These are phyloP conservation scores for Tothia fuscella DNA, from an alignment of 2,329 filamentous ascomycete species.

Conservation along the genomic window DNA sequence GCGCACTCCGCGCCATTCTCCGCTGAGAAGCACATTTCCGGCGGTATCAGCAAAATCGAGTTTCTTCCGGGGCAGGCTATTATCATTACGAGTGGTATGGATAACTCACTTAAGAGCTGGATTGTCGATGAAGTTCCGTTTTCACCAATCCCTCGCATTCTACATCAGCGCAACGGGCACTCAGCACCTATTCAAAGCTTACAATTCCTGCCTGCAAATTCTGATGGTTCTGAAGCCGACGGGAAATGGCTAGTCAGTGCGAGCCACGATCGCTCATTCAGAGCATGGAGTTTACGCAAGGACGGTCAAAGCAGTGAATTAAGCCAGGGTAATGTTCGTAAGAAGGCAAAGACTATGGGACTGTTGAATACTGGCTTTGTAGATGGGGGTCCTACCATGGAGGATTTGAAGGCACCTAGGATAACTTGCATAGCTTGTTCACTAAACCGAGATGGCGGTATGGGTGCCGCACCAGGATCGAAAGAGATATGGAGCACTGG, in stretches of 20 bases:
- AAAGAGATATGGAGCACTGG: conserved; percentile 76
- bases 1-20: conserved; percentile 67
- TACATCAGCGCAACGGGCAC: conserved; percentile 82
- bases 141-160: conserved; percentile 68
- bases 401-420: conserved; percentile 73
- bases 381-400: conserved; percentile 52
- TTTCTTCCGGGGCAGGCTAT: conserved; percentile 85
- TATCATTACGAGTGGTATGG: conserved; percentile 76
- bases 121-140: conserved; percentile 91
- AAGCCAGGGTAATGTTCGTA: conserved; percentile 78
- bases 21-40: conserved; percentile 43
- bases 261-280: conserved; percentile 79
- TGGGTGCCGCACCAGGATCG: conserved; percentile 69
- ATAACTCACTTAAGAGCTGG: conserved; percentile 93
- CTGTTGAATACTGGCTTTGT: conserved; percentile 48
- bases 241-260: conserved; percentile 94
- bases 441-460: conserved; percentile 86
- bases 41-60: conserved; percentile 76
- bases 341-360: conserved; percentile 81
- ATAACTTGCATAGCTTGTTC: conserved; percentile 88
- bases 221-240: conserved; percentile 75
- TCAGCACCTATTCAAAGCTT: conserved; percentile 74
- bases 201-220: conserved; percentile 74
- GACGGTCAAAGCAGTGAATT: conserved; percentile 91
- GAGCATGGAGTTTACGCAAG: conserved; percentile 90